Evolutionary conservation across 495 filamentous ascomycete species (phyloP), one percentile per base, ranked within the genome.

Genomic region (Penicillium egyptiacum): DNA sequence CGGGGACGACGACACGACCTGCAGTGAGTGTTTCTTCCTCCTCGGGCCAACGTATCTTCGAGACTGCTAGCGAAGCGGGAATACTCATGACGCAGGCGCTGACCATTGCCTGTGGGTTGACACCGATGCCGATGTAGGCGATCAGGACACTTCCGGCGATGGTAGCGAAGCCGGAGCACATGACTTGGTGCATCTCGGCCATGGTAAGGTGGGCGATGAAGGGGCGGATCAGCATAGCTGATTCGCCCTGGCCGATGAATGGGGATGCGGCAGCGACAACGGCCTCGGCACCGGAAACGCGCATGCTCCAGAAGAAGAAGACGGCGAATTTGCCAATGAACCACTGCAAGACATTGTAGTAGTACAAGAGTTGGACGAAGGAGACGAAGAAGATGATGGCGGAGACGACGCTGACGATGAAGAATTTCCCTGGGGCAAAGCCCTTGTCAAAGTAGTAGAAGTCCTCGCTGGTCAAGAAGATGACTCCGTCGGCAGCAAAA

Each of bases 361-460:
- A 86, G 75, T 89, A 95, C 14, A 91, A 70, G 22, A 96, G 79
- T 69, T 95, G 88, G 19, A 96, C 88, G 6, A 96, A 74, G 5
- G 91, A 81, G 50, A 96, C 85, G 79, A 96, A 96, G 82, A 96
- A 96, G 67, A 96, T 88, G 69, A 96, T 92, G 45, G 92, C 84
- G 1, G 90, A 89, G 26, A 92, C 72, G 37, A 93, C 88, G 19
- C 75, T 75, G 49, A 84, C 75, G 25, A 96, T 73, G 80, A 95
- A 95, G 83, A 84, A 90, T 4, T 31, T 48, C 9, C 47, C 58
- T 17, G 73, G 71, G 1, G 65, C 57, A 16, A 72, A 30, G 1
- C 70, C 60, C 0, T 14, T 40, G 0, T 35, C n/a, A 42, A 51
- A 45, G 0, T 37, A 20, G 23, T 58, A 52, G 23, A 86, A 80